Conservation (phyloP, 2,329 filamentous ascomycete species). For the Fusarium sp. region DNA sequence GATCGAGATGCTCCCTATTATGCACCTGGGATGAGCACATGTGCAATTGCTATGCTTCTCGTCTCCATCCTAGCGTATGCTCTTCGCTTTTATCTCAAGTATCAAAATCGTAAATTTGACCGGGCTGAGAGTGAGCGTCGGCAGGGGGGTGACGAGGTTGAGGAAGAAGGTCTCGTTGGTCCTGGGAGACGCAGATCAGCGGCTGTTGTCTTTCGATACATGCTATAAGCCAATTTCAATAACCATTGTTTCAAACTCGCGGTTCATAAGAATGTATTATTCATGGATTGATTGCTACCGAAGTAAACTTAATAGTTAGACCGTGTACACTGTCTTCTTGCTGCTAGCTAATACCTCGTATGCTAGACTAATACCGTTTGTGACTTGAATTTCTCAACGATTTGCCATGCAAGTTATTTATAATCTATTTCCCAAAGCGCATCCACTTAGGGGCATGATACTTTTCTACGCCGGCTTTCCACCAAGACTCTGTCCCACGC, state of each 20-base stretch:
- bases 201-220: constrained; percentile 54
- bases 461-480: constrained; percentile 47
- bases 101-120: constrained; percentile 60
- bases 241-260: neutral
- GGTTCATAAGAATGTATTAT: neutral
- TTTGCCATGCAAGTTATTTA: neutral
- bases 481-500: constrained; percentile 46
- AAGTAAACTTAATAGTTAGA: constrained; percentile 9
- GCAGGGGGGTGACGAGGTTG: constrained; percentile 40
- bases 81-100: constrained; percentile 62
- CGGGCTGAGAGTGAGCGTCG: constrained; percentile 42
- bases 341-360: constrained; percentile 18
- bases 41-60: constrained; percentile 68
- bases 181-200: constrained; percentile 35
- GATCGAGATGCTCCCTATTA: constrained; percentile 68
- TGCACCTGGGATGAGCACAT: constrained; percentile 68
- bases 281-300: neutral
- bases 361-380: neutral
- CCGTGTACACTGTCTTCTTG: constrained; percentile 15
- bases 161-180: constrained; percentile 54
- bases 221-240: constrained; percentile 49
- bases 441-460: constrained; percentile 48
- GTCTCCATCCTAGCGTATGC: constrained; percentile 65
- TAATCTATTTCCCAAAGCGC: constrained; percentile 35
- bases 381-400: neutral